These are phyloP conservation scores for Alternaria rosae DNA, from an alignment of 2,329 filamentous ascomycete species.

Conservation along the genomic window DNA sequence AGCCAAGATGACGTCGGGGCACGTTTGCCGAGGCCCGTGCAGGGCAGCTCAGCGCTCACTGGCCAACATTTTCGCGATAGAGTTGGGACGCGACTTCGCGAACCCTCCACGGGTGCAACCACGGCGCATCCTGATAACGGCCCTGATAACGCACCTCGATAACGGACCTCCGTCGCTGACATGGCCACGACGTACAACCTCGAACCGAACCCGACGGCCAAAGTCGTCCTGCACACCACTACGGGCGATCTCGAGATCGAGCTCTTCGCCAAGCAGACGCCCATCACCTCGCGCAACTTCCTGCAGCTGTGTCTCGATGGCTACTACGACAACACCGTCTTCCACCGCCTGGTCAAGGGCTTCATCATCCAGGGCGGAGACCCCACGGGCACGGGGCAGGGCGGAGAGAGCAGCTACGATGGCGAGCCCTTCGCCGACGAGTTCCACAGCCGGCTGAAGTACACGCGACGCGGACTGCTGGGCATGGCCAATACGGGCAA, in stretches of 20 bases:
- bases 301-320: slow-evolving; percentile 93
- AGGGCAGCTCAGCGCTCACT: slow-evolving; percentile 7
- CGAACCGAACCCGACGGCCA: slow-evolving; percentile 92
- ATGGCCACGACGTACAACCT: slow-evolving; percentile 96
- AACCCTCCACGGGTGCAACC: neutral
- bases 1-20: slow-evolving; percentile 17
- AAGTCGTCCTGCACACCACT: slow-evolving; percentile 88
- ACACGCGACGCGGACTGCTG: slow-evolving; percentile 86
- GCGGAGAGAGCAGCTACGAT: slow-evolving; percentile 91
- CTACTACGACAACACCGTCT: slow-evolving; percentile 93
- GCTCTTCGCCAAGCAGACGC: slow-evolving; percentile 93
- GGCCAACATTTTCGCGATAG: slow-evolving; percentile 8
- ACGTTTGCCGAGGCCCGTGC: slow-evolving; percentile 13
- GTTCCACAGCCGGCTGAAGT: slow-evolving; percentile 89
- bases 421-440: slow-evolving; percentile 86
- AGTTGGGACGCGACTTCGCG: slow-evolving; percentile 8
- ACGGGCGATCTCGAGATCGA: slow-evolving; percentile 88
- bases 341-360: slow-evolving; percentile 89
- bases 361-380: slow-evolving; percentile 97
- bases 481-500: slow-evolving; percentile 94
- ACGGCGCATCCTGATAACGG: neutral
- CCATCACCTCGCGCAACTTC: slow-evolving; percentile 92
- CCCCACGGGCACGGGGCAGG: slow-evolving; percentile 88
- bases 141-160: neutral
- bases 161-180: slow-evolving; percentile 6